Conservation (phyloP, 2,329 filamentous ascomycete genomes). For the Graphiopsis chlorocephala region DNA sequence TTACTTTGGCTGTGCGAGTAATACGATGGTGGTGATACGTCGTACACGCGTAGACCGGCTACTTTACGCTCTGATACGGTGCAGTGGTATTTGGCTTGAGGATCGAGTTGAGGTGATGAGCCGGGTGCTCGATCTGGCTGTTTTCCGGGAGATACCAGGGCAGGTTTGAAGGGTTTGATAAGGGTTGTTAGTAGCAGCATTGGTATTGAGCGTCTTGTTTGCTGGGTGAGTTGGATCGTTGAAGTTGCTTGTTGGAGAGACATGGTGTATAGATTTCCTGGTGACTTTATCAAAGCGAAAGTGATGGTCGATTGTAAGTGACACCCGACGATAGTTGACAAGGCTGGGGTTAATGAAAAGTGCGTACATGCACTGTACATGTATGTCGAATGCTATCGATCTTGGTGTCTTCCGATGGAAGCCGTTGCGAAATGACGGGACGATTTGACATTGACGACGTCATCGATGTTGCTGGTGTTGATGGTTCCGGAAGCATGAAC, state of each 20-base stretch:
- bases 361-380: too few species aligned
- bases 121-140: not conserved
- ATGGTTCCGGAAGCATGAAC: too few species aligned
- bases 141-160: not conserved
- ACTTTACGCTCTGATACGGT: slow-evolving; percentile 40
- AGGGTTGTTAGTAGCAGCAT: not conserved
- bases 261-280: not conserved
- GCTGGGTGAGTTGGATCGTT: not conserved
- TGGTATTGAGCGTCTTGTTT: not conserved
- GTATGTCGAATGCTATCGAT: not conserved
- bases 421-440: not conserved
- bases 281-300: not conserved
- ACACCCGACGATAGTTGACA: too few species aligned
- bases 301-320: not conserved
- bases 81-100: slow-evolving; percentile 36
- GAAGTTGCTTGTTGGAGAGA: not conserved
- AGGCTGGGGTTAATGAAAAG: too few species aligned
- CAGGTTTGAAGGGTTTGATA: not conserved
- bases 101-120: slow-evolving; percentile 38
- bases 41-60: slow-evolving; percentile 48
- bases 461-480: not conserved
- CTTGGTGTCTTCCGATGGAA: not conserved
- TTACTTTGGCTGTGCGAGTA: not conserved
- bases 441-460: not conserved
- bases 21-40: slow-evolving; percentile 27